Conservation (phyloP, 768 basidiomycete genomes). For the Panaeolus cyanescens region DNA sequence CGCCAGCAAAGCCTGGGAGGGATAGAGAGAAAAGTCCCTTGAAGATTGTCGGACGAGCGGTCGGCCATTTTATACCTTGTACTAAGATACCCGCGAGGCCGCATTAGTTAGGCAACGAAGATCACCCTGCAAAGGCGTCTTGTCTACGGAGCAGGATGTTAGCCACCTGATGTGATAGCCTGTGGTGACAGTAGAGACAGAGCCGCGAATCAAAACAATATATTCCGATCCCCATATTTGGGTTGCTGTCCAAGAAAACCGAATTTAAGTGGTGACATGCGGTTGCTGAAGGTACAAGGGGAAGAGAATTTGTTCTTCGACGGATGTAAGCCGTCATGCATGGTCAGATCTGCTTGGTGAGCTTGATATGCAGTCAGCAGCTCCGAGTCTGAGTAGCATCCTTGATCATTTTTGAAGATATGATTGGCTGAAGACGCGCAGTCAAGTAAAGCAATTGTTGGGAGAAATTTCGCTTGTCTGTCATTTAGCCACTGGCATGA, state of each 20-base stretch:
- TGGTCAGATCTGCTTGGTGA: background rate
- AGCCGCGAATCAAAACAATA: background rate
- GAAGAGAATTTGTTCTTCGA: background rate
- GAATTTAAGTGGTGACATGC: background rate
- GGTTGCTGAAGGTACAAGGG: background rate
- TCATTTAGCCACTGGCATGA: too few relatives aligned
- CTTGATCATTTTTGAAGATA: too few relatives aligned
- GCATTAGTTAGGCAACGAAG: background rate
- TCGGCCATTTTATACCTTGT: background rate
- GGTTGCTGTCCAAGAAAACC: background rate
- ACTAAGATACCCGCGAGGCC: background rate
- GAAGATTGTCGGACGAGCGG: background rate
- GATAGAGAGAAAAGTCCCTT: background rate
- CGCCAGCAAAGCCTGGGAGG: background rate
- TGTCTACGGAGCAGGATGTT: background rate
- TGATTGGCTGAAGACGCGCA: too few relatives aligned
- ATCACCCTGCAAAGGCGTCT: background rate
- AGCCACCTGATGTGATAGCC: background rate
- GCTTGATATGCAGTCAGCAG: too few relatives aligned
- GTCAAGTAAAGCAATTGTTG: too few relatives aligned
- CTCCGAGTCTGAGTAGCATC: too few relatives aligned
- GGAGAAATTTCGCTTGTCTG: too few relatives aligned
- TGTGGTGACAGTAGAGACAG: background rate
- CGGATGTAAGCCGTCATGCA: background rate
- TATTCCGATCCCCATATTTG: background rate